Evolutionary conservation across 2,329 filamentous ascomycete species (phyloP), one percentile per base, ranked within the genome.

Genomic region (Aspergillus transmontanensis): DNA sequence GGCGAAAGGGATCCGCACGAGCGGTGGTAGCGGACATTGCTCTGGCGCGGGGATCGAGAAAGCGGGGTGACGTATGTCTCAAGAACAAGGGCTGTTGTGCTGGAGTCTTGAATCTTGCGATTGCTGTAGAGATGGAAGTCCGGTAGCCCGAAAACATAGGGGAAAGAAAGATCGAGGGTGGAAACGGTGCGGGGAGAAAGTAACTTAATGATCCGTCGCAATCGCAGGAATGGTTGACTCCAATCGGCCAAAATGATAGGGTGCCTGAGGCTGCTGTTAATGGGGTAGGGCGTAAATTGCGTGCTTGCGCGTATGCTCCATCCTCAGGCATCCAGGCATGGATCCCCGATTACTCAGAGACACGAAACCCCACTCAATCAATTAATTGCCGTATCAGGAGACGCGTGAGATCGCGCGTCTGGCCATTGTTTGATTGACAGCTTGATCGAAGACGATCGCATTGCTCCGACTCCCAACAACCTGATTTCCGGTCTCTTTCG

Each of bases 1-100:
- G 82, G 30, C 75, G 74, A 67, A 83, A 84, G 23, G 77, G 78
- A 62, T 80, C 78, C 34, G 73, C 66, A 67, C 74, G 74, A 59
- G 73, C 63, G 66, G 75, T 64, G 57, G 76, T 79, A 57, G 75
- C 73, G 57, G 78, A 78, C 78, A 80, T 80, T 65, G 73, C 63
- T 75, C 77, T 75, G 61, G 66, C 64, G 65, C 62, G 63, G 64
- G 61, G 63, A 64, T 43, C 48, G 46, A 66, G 54, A 62, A 65
- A 53, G 64, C 65, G 71, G 68, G 69, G 71, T 65, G 64, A 46
- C 12, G 55, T 45, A 57, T 58, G 23, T 51, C 28, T 32, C 48
- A 19, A 21, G 41, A 50, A 19, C 30, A 54, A n/a, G 36, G 28
- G 46, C 5, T 36, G 34, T 32, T 45, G 26, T 12, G 36, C 28